Evolutionary conservation across 495 filamentous ascomycete genomes (phyloP), one percentile per base, ranked within the genome.

Genomic region (Aspergillus asperescens): DNA sequence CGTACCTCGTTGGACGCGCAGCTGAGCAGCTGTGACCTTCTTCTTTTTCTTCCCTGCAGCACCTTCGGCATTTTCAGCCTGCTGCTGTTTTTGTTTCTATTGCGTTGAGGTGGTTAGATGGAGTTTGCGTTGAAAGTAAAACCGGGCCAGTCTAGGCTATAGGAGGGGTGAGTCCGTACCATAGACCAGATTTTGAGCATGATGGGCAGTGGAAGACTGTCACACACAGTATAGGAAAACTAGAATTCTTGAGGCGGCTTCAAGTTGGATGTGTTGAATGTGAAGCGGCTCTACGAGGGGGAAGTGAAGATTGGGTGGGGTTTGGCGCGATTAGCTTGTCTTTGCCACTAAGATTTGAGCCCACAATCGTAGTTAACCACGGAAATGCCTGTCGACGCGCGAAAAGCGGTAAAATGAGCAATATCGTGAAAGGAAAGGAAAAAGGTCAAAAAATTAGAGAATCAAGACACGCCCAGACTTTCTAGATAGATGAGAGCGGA

Each of bases 161-260:
- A 13, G 31, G 27, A 16, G 19, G 24, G 28, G 25, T 51, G 47
- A 47, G 55, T 35, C 35, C 81, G 39, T 76, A 95, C 91, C 91
- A 98, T 96, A 68, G 90, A 95, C 93, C 93, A 98, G 77, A 98
- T 95, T 71, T 98, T 98, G 76, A 96, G 78, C 93, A 98, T 98
- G 60, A 70, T 89, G 82, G 66, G 31, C 15, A 19, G 5, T 35
- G 25, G n/a, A n/a, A n/a, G n/a, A n/a, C n/a, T n/a, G n/a, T n/a
- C n/a, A n/a, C n/a, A n/a, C n/a, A n/a, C n/a, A n/a, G n/a, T n/a
- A n/a, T n/a, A 20, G 15, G 25, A 27, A 20, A n/a, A 16, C 25
- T 23, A 3, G 38, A 31, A n/a, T 12, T 19, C 10, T 13, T 31
- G 42, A 15, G 39, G 29, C 27, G 23, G 42, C n/a, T n/a, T n/a